Percentiles rank a stretch among this genome's conserved stretches.
phyloP scores from a whole-genome alignment of 345 rosid genomes.

The Euphorbia tirucalli region DNA sequence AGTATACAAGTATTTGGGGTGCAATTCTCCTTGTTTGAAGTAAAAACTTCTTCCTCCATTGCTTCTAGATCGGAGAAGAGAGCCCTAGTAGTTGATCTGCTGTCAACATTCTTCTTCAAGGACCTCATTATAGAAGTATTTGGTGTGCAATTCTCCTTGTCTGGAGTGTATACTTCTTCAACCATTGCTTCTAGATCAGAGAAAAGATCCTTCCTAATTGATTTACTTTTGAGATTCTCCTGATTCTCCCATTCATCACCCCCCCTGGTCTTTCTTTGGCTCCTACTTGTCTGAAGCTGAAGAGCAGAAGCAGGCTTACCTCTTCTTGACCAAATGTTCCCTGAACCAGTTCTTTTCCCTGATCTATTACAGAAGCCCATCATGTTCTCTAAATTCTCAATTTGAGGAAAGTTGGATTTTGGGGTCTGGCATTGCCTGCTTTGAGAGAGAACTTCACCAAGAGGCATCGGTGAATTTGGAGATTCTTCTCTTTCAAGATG shows the following conservation, averaged over 20 bases:
- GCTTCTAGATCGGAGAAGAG: conserved; percentile 35
- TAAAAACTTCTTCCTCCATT: conserved; percentile 54
- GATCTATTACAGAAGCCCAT: conserved; percentile 28
- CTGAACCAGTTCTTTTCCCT: conserved; percentile 31
- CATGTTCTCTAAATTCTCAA: conserved; percentile 34
- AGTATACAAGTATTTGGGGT: conserved; percentile 52
- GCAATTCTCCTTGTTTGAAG: conserved; percentile 82
- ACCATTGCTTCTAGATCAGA: conserved; percentile 38
- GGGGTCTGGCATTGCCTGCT: conserved; percentile 26
- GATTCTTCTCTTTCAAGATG: conserved; percentile 33
- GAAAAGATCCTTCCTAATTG: conserved; percentile 27
- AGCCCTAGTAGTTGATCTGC: conserved; percentile 23
- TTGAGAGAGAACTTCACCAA: conserved; percentile 24
- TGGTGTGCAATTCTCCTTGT: conserved; percentile 82
- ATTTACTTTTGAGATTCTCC: conserved; percentile 30
- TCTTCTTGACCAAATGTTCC: conserved; percentile 74
- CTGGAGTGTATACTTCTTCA: conserved; percentile 63
- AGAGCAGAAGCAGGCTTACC: conserved; percentile 57
- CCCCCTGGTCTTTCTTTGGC: conserved; percentile 36
- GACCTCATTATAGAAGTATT: conserved; percentile 33
- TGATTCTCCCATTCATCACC: conserved; percentile 26
- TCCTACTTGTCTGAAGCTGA: conserved; percentile 55
- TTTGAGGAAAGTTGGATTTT: conserved; percentile 25
- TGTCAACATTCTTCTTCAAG: conserved; percentile 39
- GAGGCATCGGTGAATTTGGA: conserved; percentile 32